These are phyloP conservation scores for Murraya koenigii DNA, from an alignment of 345 rosid genomes.

Conservation along the genomic window DNA sequence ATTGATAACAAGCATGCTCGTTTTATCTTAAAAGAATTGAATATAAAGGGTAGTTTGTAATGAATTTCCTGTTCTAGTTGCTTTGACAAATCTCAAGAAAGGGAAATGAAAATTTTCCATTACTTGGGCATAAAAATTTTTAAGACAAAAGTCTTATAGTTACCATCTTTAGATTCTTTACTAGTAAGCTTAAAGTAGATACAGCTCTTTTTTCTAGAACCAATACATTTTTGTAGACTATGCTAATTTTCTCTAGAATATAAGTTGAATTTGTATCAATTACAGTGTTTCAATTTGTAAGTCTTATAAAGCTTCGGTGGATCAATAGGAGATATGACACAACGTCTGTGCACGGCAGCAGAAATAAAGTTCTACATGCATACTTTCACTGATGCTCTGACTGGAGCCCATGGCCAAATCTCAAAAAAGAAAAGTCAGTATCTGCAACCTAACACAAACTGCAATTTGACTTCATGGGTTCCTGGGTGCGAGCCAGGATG, in stretches of 20 bases:
- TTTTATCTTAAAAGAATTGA: too few relatives aligned
- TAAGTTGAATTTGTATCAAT: slow-evolving; percentile 2
- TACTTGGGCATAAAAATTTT: too few relatives aligned
- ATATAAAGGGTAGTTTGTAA: too few relatives aligned
- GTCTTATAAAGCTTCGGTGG: slow-evolving; percentile 18
- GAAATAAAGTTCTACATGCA: slow-evolving; percentile 76
- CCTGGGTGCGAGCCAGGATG: slow-evolving; percentile 99
- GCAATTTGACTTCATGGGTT: slow-evolving; percentile 84
- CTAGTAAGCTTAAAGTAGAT: neutral
- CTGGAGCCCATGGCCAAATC: slow-evolving; percentile 8
- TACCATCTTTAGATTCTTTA: too few relatives aligned
- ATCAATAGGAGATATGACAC: slow-evolving; percentile 62
- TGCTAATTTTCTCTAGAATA: neutral
- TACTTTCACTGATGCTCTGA: slow-evolving; percentile 32
- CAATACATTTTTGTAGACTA: neutral
- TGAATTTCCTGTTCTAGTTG: too few relatives aligned
- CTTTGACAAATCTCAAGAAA: too few relatives aligned
- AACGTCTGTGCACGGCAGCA: slow-evolving; percentile 83
- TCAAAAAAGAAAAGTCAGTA: slow-evolving; percentile 39
- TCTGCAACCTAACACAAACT: slow-evolving; percentile 82
- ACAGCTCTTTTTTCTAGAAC: neutral
- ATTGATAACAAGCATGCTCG: neutral
- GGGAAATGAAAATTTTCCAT: too few relatives aligned
- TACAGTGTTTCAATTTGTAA: neutral
- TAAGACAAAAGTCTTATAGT: neutral